These are phyloP conservation scores for Alliaria petiolata DNA, from an alignment of 345 rosid species.

Conservation along the genomic window DNA sequence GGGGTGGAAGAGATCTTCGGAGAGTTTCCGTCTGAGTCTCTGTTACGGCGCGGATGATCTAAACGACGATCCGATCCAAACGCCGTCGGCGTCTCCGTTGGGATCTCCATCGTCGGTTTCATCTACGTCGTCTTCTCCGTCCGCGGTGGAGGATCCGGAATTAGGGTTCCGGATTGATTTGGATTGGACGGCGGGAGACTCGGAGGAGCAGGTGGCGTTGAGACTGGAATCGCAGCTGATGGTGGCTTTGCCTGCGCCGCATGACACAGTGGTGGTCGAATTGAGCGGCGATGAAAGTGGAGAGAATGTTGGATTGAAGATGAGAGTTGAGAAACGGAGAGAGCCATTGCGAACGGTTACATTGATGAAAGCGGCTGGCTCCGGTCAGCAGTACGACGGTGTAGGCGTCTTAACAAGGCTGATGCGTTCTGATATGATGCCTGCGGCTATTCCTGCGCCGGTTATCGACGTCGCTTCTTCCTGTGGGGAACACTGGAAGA, in stretches of 20 bases:
- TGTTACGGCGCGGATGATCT: conserved; percentile 69
- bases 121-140: conserved; percentile 30
- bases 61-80: conserved; percentile 43
- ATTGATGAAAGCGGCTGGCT: conserved; percentile 61
- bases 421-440: conserved; percentile 54
- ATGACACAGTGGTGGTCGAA: conserved; percentile 68
- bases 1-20: conserved; percentile 94
- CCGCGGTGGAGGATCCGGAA: conserved; percentile 57
- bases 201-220: conserved; percentile 89
- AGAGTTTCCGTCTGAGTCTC: conserved; percentile 69
- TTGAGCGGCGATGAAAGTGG: conserved; percentile 33
- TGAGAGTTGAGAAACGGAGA: conserved; percentile 82
- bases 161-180: conserved; percentile 66
- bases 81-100: conserved; percentile 40
- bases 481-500: conserved; percentile 81
- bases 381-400: conserved; percentile 89
- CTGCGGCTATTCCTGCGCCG: conserved; percentile 38
- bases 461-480: conserved; percentile 25
- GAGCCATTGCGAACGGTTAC: conserved; percentile 69
- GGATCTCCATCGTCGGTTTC: conserved; percentile 44
- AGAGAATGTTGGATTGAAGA: conserved; percentile 52
- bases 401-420: conserved; percentile 68
- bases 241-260: conserved; percentile 89
- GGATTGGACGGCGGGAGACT: conserved; percentile 92
- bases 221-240: conserved; percentile 83